Evolutionary conservation across 805 yeast species (phyloP), one percentile per base, ranked within the genome.

Genomic region (Ogataea degrootiae): DNA sequence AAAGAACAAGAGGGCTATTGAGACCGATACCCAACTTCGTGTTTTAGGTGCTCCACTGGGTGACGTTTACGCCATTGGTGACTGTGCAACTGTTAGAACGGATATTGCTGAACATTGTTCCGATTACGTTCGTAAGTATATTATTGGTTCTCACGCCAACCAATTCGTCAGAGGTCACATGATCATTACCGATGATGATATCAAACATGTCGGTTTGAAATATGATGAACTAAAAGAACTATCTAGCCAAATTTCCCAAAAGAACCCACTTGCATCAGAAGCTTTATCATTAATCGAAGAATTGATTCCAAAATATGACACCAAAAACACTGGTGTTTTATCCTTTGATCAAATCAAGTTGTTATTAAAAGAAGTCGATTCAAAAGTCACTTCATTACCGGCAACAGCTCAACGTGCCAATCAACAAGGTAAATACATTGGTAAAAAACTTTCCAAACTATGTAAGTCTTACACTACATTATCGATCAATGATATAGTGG

Each of bases 371-470:
- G 79, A 77, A 46, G 75, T 81, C 26, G 86, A 83, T 59, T 71
- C 79, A 16, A 78, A 80, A 62, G 79, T 82, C 48, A 81, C 86
- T 5, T 79, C 86, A 2, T 64, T 83, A 54, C 88, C 89, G 5
- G 86, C 87, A 8, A 83, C 88, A 9, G 88, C 88, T 9, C 89
- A 83, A 68, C 73, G 87, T 48, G 87, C 88, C 3, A 72, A 76
- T 53, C 89, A 83, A 63, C 89, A 83, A 63, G 89, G 89, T 51
- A 71, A 72, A 48, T 83, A 83, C 56, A 61, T 83, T 35, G 88
- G 83, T 47, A 76, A 74, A 56, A 82, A 83, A 62, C 66, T 83
- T 39, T 73, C 78, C 41, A 75, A 72, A 49, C 61, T 82, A 29
- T 81, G 82, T 7, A 70, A 69, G 46, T 63, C 75, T 12, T 68